Base-by-base conservation (phyloP, 2,329 filamentous ascomycete genomes). In the Dactylellina sp. region DNA sequence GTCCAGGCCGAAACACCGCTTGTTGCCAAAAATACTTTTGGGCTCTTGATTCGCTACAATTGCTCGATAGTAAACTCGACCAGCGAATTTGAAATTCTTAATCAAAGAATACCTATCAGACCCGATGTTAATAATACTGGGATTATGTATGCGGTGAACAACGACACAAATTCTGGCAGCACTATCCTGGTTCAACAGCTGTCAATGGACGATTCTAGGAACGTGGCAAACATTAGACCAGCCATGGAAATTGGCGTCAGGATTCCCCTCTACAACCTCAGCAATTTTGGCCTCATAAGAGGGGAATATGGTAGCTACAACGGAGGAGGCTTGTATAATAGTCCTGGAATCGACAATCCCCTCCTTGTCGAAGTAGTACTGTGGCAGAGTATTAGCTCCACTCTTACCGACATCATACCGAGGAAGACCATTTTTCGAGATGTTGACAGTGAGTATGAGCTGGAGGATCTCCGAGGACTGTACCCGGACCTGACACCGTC, bases 31-130 rank as follows among this genome's bases (percentile, higher is more conserved):
- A 32, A 20, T 22, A 22, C 20, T 0, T 60, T 60, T 14, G 56
- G 56, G 1, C 25, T 60, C 5, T 42, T 60, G n/a, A 14, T 60
- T 35, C 24, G 40, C 1, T 60, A 60, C 25, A 60, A 60, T n/a
- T 60, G 56, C 56, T 20, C 40, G 11, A 32, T 60, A 1, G 56
- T 60, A 3, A 60, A 20, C 11, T 47, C 40, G n/a, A 37, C 28
- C 14, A 7, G 9, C n/a, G 56, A 60, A 9, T 60, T 60, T 60
- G 11, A 16, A 7, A 60, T 60, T 11, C 28, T 60, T 1, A 60
- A 60, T n/a, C 40, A 39, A 60, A 39, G 40, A 22, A 20, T 7
- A 39, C 28, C 24, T 2, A 1, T 60, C 16, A 37, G 12, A 24
- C 39, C 18, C 14, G 11, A 20, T 6, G 0, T 1, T 7, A 24